A percentile compares a stretch with the other conserved stretches of the same genome.
These are phyloP conservation scores for Penicillium cataractarum DNA, from an alignment of 495 filamentous ascomycete genomes.

Conservation along the genomic window DNA sequence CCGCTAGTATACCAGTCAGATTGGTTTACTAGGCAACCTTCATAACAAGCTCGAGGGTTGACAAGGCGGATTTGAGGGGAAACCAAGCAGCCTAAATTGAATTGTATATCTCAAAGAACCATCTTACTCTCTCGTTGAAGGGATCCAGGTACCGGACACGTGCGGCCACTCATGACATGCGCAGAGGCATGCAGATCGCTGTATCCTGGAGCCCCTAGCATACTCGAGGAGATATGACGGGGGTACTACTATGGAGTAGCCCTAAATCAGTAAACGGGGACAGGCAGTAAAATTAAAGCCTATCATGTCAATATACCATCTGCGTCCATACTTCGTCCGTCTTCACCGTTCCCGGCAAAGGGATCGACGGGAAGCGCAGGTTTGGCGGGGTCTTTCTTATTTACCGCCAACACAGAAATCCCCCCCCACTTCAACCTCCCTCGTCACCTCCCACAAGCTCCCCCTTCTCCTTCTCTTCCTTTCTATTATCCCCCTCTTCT, in stretches of 20 bases:
- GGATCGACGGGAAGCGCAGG: conserved; percentile 19
- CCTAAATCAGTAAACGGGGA: not conserved
- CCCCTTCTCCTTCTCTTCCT: conserved; percentile 21
- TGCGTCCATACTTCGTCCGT: not conserved
- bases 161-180: conserved; percentile 5
- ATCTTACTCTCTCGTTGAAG: not conserved
- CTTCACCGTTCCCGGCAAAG: conserved; percentile 12
- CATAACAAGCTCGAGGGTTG: not conserved
- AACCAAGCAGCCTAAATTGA: too few species aligned
- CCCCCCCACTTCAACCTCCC: conserved; percentile 34
- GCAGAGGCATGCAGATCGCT: conserved; percentile 2
- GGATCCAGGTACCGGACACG: conserved; percentile 1
- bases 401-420: conserved; percentile 35
- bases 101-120: not conserved
- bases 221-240: not conserved
- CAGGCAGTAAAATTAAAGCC: not conserved
- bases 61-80: not conserved
- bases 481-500: conserved; percentile 17
- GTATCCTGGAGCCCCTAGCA: not conserved
- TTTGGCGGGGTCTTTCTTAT: conserved; percentile 30
- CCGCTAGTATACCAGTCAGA: too few species aligned
- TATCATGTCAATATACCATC: not conserved
- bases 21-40: not conserved
- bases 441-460: conserved; percentile 29
- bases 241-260: not conserved